phyloP scores from a whole-genome alignment of 2,329 filamentous ascomycete species.

The Moelleriella libera region DNA sequence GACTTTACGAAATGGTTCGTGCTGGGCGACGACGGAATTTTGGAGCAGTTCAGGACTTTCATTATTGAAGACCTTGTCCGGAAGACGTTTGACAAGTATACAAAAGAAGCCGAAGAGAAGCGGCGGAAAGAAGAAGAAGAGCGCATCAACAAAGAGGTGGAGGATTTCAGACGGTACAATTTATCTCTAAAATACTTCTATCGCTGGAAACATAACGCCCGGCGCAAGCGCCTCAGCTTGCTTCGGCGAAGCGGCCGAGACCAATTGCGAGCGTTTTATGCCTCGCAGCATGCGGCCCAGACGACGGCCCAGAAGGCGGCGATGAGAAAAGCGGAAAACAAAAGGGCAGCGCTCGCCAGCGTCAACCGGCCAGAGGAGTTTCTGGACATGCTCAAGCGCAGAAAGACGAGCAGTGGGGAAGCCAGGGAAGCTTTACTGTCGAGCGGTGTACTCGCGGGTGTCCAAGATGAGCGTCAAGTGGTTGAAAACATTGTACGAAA shows the following conservation, averaged over 20 bases:
- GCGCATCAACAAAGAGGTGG: conserved; percentile 28
- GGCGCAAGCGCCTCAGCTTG: conserved; percentile 31
- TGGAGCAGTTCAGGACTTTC: conserved; percentile 34
- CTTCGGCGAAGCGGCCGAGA: conserved; percentile 37
- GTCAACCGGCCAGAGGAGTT: conserved; percentile 21
- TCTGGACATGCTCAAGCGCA: conserved; percentile 16
- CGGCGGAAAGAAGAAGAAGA: conserved; percentile 33
- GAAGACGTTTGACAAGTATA: conserved; percentile 24
- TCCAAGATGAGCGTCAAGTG: conserved; percentile 21
- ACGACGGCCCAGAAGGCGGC: conserved; percentile 20
- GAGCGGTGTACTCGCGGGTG: conserved; percentile 25
- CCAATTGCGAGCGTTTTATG: conserved; percentile 31
- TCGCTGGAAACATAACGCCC: conserved; percentile 35
- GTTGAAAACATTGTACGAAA: conserved; percentile 20
- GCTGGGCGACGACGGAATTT: conserved; percentile 34
- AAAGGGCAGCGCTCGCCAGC: conserved; percentile 11
- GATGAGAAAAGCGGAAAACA: conserved; percentile 11
- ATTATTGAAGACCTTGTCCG: conserved; percentile 30
- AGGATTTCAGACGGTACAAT: conserved; percentile 32
- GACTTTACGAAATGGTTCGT: conserved; percentile 42
- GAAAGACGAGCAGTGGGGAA: conserved; percentile 14
- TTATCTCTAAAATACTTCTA: conserved; percentile 42
- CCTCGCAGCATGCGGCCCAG: conserved; percentile 19
- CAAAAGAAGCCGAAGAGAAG: conserved; percentile 25
- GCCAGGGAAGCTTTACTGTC: conserved; percentile 24